A percentile compares a stretch with the other conserved stretches of the same genome.
Evolutionary conservation across 192 early-diverging fungal genomes (phyloP).

Genomic region (Chytriomyces hyalinus): DNA sequence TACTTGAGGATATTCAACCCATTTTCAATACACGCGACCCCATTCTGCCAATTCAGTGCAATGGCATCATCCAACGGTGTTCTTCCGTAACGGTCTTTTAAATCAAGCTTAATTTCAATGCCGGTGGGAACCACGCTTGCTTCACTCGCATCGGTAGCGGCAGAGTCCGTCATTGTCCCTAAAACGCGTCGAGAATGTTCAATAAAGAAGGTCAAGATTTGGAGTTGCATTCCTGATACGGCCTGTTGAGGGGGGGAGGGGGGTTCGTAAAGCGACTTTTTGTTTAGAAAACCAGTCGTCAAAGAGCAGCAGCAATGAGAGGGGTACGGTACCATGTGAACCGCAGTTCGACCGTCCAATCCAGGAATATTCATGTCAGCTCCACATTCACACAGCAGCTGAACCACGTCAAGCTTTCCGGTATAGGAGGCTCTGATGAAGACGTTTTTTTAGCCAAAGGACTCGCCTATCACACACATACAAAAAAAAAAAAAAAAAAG

Average conservation of each 20-base stretch:
- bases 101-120: constrained; percentile 50
- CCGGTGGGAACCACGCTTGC: background rate
- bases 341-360: constrained; percentile 68
- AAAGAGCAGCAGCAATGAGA: background rate
- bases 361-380: constrained; percentile 68
- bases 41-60: constrained; percentile 30
- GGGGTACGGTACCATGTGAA: constrained; percentile 66
- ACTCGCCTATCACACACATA: background rate
- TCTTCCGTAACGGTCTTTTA: constrained; percentile 60
- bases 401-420: constrained; percentile 57
- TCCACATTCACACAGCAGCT: constrained; percentile 64
- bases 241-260: constrained; percentile 9
- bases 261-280: background rate
- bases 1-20: constrained; percentile 6
- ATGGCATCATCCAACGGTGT: constrained; percentile 60
- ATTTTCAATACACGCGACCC: constrained; percentile 11
- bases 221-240: constrained; percentile 20
- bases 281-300: background rate
- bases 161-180: constrained; percentile 6
- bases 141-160: background rate
- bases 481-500: constrained; percentile 21
- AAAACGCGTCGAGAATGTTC: constrained; percentile 26
- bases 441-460: background rate
- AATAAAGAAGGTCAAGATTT: constrained; percentile 28
- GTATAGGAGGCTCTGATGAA: constrained; percentile 46